Percentiles rank a stretch among this genome's conserved stretches.
Conservation (phyloP, 106 monocot genomes). For the Phalaenopsis aphrodite region DNA sequence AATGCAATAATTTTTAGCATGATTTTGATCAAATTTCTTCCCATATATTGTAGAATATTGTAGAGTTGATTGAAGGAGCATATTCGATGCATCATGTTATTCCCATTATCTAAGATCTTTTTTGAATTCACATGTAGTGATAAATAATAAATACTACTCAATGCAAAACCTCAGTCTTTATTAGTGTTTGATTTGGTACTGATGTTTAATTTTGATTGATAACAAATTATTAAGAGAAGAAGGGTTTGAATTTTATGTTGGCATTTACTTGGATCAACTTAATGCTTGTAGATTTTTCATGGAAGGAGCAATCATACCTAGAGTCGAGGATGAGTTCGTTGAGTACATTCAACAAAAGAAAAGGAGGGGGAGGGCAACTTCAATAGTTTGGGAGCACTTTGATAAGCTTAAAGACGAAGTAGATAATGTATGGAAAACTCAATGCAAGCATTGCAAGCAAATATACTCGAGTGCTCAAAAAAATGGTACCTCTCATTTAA, state of each 20-base stretch:
- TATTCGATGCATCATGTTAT: background rate
- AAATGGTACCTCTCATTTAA: constrained; percentile 10
- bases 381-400: constrained; percentile 14
- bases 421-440: constrained; percentile 9
- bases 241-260: background rate
- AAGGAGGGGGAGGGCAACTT: constrained; percentile 7
- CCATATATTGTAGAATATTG: background rate
- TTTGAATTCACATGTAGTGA: background rate
- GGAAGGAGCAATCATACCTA: constrained; percentile 8
- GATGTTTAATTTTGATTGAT: constrained; percentile 3
- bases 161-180: background rate
- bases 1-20: background rate
- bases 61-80: background rate
- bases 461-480: constrained; percentile 12
- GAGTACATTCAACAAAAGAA: constrained; percentile 1
- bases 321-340: background rate
- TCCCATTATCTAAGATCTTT: background rate
- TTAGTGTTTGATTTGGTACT: background rate
- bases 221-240: background rate
- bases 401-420: constrained; percentile 8
- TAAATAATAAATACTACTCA: background rate
- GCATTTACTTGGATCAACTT: constrained; percentile 2
- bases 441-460: constrained; percentile 13
- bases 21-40: background rate
- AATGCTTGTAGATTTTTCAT: background rate